Percentiles rank a stretch among this genome's conserved stretches.
Evolutionary conservation across 192 early-diverging fungal genomes (phyloP).

Genomic region (Fimicolochytrium jonesii): DNA sequence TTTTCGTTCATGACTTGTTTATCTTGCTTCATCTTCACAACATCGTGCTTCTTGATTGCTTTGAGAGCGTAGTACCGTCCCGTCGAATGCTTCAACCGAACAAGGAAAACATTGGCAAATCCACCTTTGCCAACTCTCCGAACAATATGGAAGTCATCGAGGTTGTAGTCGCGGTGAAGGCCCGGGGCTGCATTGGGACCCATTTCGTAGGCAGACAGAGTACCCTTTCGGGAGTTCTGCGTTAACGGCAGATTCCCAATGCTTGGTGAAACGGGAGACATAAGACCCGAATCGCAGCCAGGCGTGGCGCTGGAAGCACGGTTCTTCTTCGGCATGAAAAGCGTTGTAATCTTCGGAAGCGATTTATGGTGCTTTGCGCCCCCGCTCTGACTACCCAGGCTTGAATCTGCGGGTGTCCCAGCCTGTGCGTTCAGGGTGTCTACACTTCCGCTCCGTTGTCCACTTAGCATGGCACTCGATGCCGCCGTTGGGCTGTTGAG

Average conservation of each 20-base stretch:
- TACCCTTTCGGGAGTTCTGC: slow-evolving; percentile 9
- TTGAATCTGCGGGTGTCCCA: neutral
- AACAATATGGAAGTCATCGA: slow-evolving; percentile 51
- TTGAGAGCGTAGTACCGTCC: slow-evolving; percentile 57
- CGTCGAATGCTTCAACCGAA: slow-evolving; percentile 40
- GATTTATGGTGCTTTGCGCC: slow-evolving; percentile 17
- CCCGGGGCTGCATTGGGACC: slow-evolving; percentile 3
- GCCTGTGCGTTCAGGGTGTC: neutral
- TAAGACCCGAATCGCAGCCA: slow-evolving; percentile 7
- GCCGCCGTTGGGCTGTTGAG: neutral
- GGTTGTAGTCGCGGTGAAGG: slow-evolving; percentile 26
- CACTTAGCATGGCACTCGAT: neutral
- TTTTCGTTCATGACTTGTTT: slow-evolving; percentile 58
- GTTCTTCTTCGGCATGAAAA: slow-evolving; percentile 19
- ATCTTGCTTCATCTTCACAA: slow-evolving; percentile 49
- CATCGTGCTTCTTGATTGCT: slow-evolving; percentile 53
- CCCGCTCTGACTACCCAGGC: too few relatives aligned
- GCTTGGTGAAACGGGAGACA: slow-evolving; percentile 12
- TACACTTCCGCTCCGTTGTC: neutral
- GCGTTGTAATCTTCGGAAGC: slow-evolving; percentile 27
- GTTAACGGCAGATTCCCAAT: neutral
- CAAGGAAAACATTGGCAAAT: slow-evolving; percentile 51
- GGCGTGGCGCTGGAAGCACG: slow-evolving; percentile 11
- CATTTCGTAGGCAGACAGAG: slow-evolving; percentile 52
- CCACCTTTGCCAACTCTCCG: slow-evolving; percentile 50